A percentile compares a stretch with the other conserved stretches of the same genome.
Evolutionary conservation across 495 filamentous ascomycete genomes (phyloP).

Genomic region (Venustampulla echinocandica): DNA sequence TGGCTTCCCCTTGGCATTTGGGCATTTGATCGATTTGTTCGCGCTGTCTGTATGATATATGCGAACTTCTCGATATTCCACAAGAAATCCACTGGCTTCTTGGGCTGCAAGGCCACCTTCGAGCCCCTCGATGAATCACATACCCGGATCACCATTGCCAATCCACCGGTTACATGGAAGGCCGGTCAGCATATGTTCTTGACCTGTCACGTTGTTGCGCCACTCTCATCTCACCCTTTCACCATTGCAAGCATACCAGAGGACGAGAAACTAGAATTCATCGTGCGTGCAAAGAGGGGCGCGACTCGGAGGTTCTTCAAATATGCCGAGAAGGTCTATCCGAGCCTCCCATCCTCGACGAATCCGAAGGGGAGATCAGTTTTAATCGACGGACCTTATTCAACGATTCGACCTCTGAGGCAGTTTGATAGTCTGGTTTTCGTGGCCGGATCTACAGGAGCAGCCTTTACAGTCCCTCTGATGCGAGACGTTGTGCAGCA

Average conservation of each 20-base stretch:
- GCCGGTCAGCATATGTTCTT: conserved; percentile 76
- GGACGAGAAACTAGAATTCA: conserved; percentile 59
- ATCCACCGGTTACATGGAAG: conserved; percentile 61
- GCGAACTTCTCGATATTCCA: conserved; percentile 46
- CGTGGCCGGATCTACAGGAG: conserved; percentile 49
- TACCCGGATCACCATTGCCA: conserved; percentile 61
- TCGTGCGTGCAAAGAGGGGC: conserved; percentile 59
- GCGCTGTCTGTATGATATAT: conserved; percentile 45
- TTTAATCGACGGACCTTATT: conserved; percentile 49
- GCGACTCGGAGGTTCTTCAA: conserved; percentile 52
- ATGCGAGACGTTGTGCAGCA: conserved; percentile 42
- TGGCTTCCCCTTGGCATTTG: conserved; percentile 69
- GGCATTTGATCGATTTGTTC: conserved; percentile 57
- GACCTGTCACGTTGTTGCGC: conserved; percentile 57
- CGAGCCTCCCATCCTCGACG: conserved; percentile 1
- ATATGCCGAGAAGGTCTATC: conserved; percentile 13
- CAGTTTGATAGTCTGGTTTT: conserved; percentile 51
- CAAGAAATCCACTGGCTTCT: conserved; percentile 24
- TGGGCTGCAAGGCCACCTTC: conserved; percentile 27
- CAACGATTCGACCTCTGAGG: conserved; percentile 42
- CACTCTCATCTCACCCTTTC: conserved; percentile 71
- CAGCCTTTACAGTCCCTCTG: conserved; percentile 47
- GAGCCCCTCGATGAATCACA: conserved; percentile 36
- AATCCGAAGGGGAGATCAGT: conserved; percentile 25
- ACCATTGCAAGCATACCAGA: conserved; percentile 53